Evolutionary conservation across 805 yeast species (phyloP).

Genomic region (Phaffomyces thermotolerans): DNA sequence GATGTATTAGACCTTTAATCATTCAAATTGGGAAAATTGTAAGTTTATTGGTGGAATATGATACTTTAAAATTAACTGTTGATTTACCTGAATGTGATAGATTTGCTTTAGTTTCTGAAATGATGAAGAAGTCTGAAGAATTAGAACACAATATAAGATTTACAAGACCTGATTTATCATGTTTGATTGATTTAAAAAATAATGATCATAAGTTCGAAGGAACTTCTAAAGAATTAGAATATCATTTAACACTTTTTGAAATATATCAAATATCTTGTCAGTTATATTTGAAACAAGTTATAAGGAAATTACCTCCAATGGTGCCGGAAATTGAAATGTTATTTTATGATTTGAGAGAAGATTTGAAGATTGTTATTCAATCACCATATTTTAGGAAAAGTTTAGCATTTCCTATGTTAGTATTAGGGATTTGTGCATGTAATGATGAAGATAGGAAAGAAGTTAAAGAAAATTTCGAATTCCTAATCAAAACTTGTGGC

Average conservation of each 20-base stretch:
- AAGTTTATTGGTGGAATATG: slow-evolving; percentile 16
- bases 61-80: slow-evolving; percentile 4
- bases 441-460: slow-evolving; percentile 18
- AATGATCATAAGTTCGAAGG: slow-evolving; percentile 1
- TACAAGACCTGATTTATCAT: slow-evolving; percentile 40
- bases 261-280: slow-evolving; percentile 49
- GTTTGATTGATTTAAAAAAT: slow-evolving; percentile 20
- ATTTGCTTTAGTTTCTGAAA: slow-evolving; percentile 11
- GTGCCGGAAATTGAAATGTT: slow-evolving; percentile 46
- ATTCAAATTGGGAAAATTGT: slow-evolving; percentile 20
- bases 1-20: slow-evolving; percentile 20
- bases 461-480: slow-evolving; percentile 22
- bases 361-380: slow-evolving; percentile 45
- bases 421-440: slow-evolving; percentile 28
- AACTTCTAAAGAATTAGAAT: slow-evolving; percentile 36
- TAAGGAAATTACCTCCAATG: slow-evolving; percentile 43
- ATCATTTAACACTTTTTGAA: slow-evolving; percentile 53
- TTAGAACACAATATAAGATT: slow-evolving; percentile 37
- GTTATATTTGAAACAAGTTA: slow-evolving; percentile 47
- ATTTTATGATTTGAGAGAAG: slow-evolving; percentile 39
- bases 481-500: slow-evolving; percentile 23
- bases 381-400: slow-evolving; percentile 38
- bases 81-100: slow-evolving; percentile 15
- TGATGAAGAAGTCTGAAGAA: slow-evolving; percentile 21
- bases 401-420: slow-evolving; percentile 34